Percentiles rank a stretch among this genome's conserved stretches.
These are phyloP conservation scores for Botrytis paeoniae DNA, from an alignment of 2,329 filamentous ascomycete species.

Conservation along the genomic window DNA sequence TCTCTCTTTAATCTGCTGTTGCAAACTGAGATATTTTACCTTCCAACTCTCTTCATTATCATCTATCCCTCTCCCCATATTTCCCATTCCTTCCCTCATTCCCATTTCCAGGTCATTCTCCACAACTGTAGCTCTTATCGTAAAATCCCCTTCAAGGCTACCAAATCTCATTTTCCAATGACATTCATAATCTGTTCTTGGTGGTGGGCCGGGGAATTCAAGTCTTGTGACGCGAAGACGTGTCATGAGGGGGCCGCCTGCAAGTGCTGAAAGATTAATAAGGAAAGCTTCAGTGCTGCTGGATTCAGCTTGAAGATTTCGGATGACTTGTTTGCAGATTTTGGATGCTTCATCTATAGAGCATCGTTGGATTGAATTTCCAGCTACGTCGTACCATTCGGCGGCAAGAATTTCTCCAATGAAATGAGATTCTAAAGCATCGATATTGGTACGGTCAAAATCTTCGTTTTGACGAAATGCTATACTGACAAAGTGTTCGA, in stretches of 20 bases:
- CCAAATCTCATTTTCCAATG: conserved; percentile 57
- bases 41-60: conserved; percentile 45
- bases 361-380: conserved; percentile 44
- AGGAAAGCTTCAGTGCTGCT: conserved; percentile 54
- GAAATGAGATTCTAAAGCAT: conserved; percentile 54
- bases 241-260: conserved; percentile 52
- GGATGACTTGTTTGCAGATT: conserved; percentile 53
- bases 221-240: conserved; percentile 44
- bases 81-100: conserved; percentile 19
- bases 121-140: conserved; percentile 47
- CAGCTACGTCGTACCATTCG: conserved; percentile 51
- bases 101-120: conserved; percentile 30
- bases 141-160: conserved; percentile 50
- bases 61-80: conserved; percentile 15
- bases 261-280: conserved; percentile 57
- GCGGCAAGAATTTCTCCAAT: conserved; percentile 49
- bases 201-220: conserved; percentile 39
- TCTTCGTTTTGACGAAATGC: conserved; percentile 35
- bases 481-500: conserved; percentile 33
- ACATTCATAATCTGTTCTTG: conserved; percentile 48
- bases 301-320: conserved; percentile 51
- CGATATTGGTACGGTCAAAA: conserved; percentile 50
- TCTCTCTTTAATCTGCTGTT: conserved; percentile 56
- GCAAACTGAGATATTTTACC: conserved; percentile 53
- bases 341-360: conserved; percentile 52